Evolutionary conservation across 1,139 yeast species (phyloP).

Genomic region (Casaregolazyma lundiana): DNA sequence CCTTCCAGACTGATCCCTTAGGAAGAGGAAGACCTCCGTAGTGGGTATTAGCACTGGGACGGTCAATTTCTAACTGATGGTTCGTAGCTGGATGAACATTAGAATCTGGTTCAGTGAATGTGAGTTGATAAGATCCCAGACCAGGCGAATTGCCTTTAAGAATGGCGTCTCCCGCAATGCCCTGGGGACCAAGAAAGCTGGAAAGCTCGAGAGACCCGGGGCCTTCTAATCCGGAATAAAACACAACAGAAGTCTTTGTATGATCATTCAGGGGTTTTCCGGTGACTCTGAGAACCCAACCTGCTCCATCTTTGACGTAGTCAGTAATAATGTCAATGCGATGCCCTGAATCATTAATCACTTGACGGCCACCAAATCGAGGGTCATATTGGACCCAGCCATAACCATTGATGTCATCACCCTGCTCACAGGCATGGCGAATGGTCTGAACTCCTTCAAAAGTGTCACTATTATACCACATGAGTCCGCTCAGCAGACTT

Average conservation of each 20-base stretch:
- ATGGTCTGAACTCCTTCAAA: conserved; percentile 53
- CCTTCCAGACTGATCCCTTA: conserved; percentile 70
- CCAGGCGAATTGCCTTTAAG: conserved; percentile 33
- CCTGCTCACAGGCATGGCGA: conserved; percentile 79
- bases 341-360: conserved; percentile 62
- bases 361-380: conserved; percentile 77
- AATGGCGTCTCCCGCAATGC: conserved; percentile 29
- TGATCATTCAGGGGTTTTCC: conserved; percentile 55
- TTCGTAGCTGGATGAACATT: conserved; percentile 29
- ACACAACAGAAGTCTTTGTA: conserved; percentile 57
- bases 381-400: conserved; percentile 91
- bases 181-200: conserved; percentile 26
- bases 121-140: conserved; percentile 33
- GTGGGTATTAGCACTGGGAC: conserved; percentile 46
- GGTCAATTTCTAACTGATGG: conserved; percentile 27
- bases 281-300: conserved; percentile 71
- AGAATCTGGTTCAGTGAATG: conserved; percentile 27
- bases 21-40: conserved; percentile 73
- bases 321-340: conserved; percentile 62
- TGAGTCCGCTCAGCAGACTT: conserved; percentile 72
- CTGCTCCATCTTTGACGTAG: conserved; percentile 69
- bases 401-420: conserved; percentile 65
- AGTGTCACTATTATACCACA: conserved; percentile 79
- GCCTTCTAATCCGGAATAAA: conserved; percentile 75
- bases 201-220: conserved; percentile 34